Conservation (phyloP, 805 yeast genomes). For the Kazachstania africana region DNA sequence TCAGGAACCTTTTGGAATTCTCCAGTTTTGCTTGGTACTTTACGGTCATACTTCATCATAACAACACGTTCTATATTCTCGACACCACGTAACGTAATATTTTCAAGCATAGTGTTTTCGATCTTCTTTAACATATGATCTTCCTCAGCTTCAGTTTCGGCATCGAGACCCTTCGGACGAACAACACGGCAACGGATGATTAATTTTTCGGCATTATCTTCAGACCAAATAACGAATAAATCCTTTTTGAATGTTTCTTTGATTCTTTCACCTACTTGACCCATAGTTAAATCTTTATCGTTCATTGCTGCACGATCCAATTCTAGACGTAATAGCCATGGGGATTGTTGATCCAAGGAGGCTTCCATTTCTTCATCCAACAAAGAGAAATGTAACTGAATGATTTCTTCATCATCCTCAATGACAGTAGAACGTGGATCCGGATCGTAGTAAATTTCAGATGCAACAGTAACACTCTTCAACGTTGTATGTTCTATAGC, state of each 20-base stretch:
- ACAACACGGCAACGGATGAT: slow-evolving; percentile 97
- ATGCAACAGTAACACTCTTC: slow-evolving; percentile 90
- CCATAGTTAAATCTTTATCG: slow-evolving; percentile 95
- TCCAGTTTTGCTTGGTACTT: slow-evolving; percentile 66
- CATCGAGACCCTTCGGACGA: slow-evolving; percentile 86
- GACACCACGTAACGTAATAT: slow-evolving; percentile 91
- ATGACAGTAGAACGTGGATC: slow-evolving; percentile 96
- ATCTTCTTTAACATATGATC: slow-evolving; percentile 92
- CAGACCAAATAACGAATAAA: slow-evolving; percentile 96
- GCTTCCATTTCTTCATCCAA: slow-evolving; percentile 97
- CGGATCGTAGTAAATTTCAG: slow-evolving; percentile 95
- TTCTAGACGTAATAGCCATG: slow-evolving; percentile 94
- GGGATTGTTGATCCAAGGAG: slow-evolving; percentile 87
- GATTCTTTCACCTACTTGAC: slow-evolving; percentile 93
- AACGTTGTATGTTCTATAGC: slow-evolving; percentile 94
- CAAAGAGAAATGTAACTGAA: slow-evolving; percentile 92
- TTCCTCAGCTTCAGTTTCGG: slow-evolving; percentile 90
- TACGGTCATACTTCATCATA: slow-evolving; percentile 75
- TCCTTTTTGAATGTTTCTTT: slow-evolving; percentile 89
- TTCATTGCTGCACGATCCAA: slow-evolving; percentile 98
- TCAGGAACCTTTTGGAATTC: slow-evolving; percentile 83
- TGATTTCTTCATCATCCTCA: slow-evolving; percentile 93
- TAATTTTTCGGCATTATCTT: slow-evolving; percentile 94
- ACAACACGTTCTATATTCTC: slow-evolving; percentile 74
- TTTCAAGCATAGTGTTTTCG: slow-evolving; percentile 92